Evolutionary conservation across 257 asterid species (phyloP), one percentile per base, ranked within the genome.

Genomic region (Plantago ovata): DNA sequence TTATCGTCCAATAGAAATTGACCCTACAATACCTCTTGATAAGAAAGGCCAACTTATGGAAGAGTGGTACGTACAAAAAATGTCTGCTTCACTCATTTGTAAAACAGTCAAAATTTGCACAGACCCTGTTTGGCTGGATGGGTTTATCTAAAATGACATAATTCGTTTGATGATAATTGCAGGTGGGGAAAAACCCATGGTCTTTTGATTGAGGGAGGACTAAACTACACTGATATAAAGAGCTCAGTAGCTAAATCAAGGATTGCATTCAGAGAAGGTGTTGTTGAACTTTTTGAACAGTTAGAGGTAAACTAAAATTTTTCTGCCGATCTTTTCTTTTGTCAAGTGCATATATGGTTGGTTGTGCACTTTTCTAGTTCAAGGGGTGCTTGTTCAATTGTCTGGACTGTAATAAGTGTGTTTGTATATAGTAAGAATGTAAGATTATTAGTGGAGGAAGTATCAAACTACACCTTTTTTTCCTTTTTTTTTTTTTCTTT

Each of bases 171-270:
- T 64, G 42, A 61, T 63, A 24, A 59, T 72, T 75, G 78, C 78
- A 90, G 97, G 96, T 86, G 95, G 96, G 95, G 67, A 67, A 86
- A 86, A 77, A 79, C 96, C 40, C 97, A 90, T 68, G 94, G 69
- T 56, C 95, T 90, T 81, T 94, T 90, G 52, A 69, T 90, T 64
- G 96, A 90, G 78, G 97, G 96, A 51, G 95, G 97, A 48, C 85
- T 86, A 42, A 82, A 73, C 36, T 72, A 70, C 51, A 79, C 56
- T 62, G 95, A 85, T 23, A 86, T 90, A 69, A 77, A 65, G 75
- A 75, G 76, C 69, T 90, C 97, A 0, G 96, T 90, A 68, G 80
- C 84, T 47, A 73, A 81, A 28, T 80, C 97, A 20, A 77, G 69
- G 65, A 81, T 90, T 40, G 76, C 86, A 45, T 86, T 90, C 50